Percentiles rank a stretch among this genome's conserved stretches.
Evolutionary conservation across 1,284 basidiomycete genomes (phyloP).

Genomic region (Cryptococcus sp.): DNA sequence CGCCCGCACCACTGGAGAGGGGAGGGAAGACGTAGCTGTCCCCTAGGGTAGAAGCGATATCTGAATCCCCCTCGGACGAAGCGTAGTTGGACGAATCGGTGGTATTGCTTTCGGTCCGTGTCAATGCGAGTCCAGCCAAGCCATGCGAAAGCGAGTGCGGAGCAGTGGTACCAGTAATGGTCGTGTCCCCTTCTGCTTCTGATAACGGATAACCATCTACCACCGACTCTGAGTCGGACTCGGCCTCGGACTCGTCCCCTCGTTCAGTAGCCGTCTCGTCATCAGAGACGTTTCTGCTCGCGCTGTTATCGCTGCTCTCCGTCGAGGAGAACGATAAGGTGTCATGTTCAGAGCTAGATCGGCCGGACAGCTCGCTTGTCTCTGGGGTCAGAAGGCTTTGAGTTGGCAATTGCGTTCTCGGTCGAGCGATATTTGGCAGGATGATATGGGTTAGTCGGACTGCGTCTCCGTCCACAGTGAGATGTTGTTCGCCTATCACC

Average conservation of each 20-base stretch:
- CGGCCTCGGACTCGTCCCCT: conserved; percentile 24
- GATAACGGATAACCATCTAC: conserved; percentile 29
- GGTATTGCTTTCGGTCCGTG: conserved; percentile 18
- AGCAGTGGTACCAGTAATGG: neutral
- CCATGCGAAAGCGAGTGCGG: too few relatives aligned
- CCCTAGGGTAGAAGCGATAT: conserved; percentile 23
- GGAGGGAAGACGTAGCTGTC: conserved; percentile 29
- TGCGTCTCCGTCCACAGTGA: conserved; percentile 15
- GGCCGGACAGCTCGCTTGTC: conserved; percentile 38
- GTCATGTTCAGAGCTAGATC: conserved; percentile 24
- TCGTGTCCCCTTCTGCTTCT: conserved; percentile 9
- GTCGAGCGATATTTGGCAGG: conserved; percentile 36
- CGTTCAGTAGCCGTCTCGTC: conserved; percentile 28
- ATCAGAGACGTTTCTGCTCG: conserved; percentile 13
- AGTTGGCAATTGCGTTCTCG: conserved; percentile 6
- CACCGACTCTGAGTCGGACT: conserved; percentile 12
- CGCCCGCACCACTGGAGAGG: conserved; percentile 1
- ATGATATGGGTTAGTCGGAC: conserved; percentile 51
- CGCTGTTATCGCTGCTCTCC: too few relatives aligned
- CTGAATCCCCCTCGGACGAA: conserved; percentile 41
- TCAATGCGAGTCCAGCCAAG: conserved; percentile 1
- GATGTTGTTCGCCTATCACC: conserved; percentile 32
- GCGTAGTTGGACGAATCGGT: conserved; percentile 42
- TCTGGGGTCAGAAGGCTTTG: conserved; percentile 45
- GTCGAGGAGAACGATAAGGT: too few relatives aligned